phyloP scores from a whole-genome alignment of 2,329 filamentous ascomycete species.

The Ustilaginoidea virens region DNA sequence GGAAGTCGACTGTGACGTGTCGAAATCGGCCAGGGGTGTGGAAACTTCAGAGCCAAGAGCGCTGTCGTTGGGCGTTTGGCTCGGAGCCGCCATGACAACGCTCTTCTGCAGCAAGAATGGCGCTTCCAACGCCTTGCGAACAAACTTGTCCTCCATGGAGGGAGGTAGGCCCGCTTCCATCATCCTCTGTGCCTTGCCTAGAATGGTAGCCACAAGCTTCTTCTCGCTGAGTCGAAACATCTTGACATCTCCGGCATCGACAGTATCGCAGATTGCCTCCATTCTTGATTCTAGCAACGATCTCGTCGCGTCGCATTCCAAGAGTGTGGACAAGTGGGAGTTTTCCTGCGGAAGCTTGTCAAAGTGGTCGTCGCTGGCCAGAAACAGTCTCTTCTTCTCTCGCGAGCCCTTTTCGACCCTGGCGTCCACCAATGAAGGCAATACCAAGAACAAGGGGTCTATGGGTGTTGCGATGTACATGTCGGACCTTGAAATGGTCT shows the following conservation, averaged over 20 bases:
- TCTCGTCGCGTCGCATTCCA: constrained; percentile 32
- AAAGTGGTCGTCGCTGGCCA: constrained; percentile 57
- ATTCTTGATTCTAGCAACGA: constrained; percentile 48
- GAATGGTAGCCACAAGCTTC: constrained; percentile 51
- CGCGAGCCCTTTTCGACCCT: constrained; percentile 24
- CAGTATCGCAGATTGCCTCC: constrained; percentile 59
- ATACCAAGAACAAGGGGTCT: constrained; percentile 70
- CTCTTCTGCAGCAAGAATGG: constrained; percentile 57
- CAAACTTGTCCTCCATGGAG: constrained; percentile 76
- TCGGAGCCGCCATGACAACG: constrained; percentile 22
- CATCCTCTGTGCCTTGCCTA: constrained; percentile 59
- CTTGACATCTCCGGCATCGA: constrained; percentile 67
- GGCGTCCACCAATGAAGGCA: constrained; percentile 49
- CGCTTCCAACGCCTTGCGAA: constrained; percentile 58
- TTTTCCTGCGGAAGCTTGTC: constrained; percentile 41
- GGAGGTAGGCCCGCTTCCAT: constrained; percentile 48
- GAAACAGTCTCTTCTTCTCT: constrained; percentile 44
- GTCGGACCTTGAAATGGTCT: constrained; percentile 49
- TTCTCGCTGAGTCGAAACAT: constrained; percentile 69
- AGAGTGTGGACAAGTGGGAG: constrained; percentile 41
- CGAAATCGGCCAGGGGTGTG: constrained; percentile 11
- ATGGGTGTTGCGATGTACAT: constrained; percentile 73
- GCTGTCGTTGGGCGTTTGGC: constrained; percentile 5
- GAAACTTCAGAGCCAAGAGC: constrained; percentile 9
- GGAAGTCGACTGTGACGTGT: constrained; percentile 27